Evolutionary conservation across 2,329 filamentous ascomycete species (phyloP), one percentile per base, ranked within the genome.

Genomic region (Aspergillus sp.): DNA sequence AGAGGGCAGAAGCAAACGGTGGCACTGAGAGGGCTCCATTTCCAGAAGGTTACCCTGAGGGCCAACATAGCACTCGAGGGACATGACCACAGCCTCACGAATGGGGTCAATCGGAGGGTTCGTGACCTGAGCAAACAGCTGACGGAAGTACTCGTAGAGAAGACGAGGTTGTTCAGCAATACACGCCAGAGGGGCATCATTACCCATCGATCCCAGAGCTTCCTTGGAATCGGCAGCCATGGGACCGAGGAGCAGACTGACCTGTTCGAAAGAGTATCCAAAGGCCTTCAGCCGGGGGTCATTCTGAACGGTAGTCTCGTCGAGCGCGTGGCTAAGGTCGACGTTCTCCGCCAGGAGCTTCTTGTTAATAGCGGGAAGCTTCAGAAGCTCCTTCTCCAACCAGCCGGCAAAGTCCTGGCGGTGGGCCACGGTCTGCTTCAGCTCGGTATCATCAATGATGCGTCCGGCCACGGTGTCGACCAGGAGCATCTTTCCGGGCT

Each of bases 141-240:
- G 90, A 58, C 93, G 87, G 87, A 97, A 97, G 77, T 97, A 97
- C 73, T 97, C 93, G 72, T 89, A 96, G 17, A 97, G 83, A 49
- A 96, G 80, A 62, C 92, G 89, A 62, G 93, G 91, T 58, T 92
- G 89, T 60, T 89, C 84, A n/a, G 93, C 89, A 69, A 97, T 80
- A 72, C 91, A 96, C 49, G 93, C 93, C 58, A 97, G 79, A 41
- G 93, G 93, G 42, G 89, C 90, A 78, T 97, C 93, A 69, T 97
- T 97, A 64, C 93, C 93, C 93, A 97, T 97, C 54, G 93, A 97
- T 38, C 93, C 93, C 49, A 97, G 82, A 41, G 93, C 93, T 74
- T 97, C 93, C 77, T 97, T 97, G 55, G 95, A 96, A 67, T 97
- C 93, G 20, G 91, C 91, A 53, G 91, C 93, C 93, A 97, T 97